Conservation (phyloP, 2,329 filamentous ascomycete species). For the Thyridium curvatum region DNA sequence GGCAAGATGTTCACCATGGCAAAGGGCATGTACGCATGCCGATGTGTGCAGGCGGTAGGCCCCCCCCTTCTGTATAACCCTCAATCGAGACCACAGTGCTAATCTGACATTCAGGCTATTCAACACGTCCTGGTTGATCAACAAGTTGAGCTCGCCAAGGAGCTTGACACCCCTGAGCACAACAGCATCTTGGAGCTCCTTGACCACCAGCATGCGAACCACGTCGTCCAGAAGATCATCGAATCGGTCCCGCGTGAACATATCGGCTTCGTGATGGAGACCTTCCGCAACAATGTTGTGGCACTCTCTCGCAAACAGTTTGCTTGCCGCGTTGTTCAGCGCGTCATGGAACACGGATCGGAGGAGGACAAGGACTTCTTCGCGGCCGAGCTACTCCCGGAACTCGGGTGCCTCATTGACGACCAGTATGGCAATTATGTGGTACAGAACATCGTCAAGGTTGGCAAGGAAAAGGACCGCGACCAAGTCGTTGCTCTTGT, state of each 20-base stretch:
- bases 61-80: background rate
- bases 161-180: conserved; percentile 58
- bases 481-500: conserved; percentile 68
- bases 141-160: conserved; percentile 50
- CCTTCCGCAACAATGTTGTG: conserved; percentile 69
- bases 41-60: conserved; percentile 86
- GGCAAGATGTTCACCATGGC: conserved; percentile 76
- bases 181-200: conserved; percentile 73
- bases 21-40: conserved; percentile 84
- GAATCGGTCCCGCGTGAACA: conserved; percentile 71
- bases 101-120: conserved; percentile 65
- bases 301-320: conserved; percentile 73
- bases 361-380: conserved; percentile 51
- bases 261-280: conserved; percentile 78
- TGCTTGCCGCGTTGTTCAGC: conserved; percentile 88
- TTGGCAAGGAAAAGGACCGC: conserved; percentile 68
- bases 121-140: conserved; percentile 90
- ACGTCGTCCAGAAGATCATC: conserved; percentile 93
- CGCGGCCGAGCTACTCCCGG: conserved; percentile 58
- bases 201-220: conserved; percentile 81
- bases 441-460: conserved; percentile 81
- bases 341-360: conserved; percentile 79
- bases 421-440: conserved; percentile 97
- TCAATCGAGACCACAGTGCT: background rate
- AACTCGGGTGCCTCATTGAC: conserved; percentile 70